Conservation (phyloP, 805 yeast species). For the Candida wancherniae region DNA sequence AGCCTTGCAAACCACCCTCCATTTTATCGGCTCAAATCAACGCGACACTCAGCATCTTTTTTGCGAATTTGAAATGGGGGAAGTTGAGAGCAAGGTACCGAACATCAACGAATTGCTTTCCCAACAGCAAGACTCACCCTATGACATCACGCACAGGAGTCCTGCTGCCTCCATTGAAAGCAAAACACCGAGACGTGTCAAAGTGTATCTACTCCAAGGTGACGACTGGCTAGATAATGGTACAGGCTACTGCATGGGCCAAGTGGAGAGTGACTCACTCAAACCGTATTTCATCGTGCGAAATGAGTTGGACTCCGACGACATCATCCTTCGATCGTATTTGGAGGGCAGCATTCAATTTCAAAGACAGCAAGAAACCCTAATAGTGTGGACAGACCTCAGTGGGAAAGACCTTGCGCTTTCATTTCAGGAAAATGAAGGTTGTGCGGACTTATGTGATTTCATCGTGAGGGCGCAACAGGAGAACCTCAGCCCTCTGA, state of each 20-base stretch:
- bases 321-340: slow-evolving; percentile 56
- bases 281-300: slow-evolving; percentile 65
- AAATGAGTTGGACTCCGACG: slow-evolving; percentile 59
- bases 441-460: slow-evolving; percentile 80
- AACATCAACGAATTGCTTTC: too few relatives aligned
- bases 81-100: too few relatives aligned
- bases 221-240: slow-evolving; percentile 91
- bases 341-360: slow-evolving; percentile 77
- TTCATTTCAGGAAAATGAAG: slow-evolving; percentile 87
- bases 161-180: slow-evolving; percentile 12
- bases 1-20: too few relatives aligned
- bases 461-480: slow-evolving; percentile 69
- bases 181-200: slow-evolving; percentile 67
- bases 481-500: slow-evolving; percentile 50
- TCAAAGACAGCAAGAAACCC: slow-evolving; percentile 90
- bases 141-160: too few relatives aligned
- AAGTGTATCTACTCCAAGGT: slow-evolving; percentile 77
- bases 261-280: slow-evolving; percentile 28
- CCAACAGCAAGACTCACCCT: too few relatives aligned
- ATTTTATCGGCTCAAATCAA: too few relatives aligned
- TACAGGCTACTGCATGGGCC: slow-evolving; percentile 85
- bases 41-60: too few relatives aligned
- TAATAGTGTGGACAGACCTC: slow-evolving; percentile 89
- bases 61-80: too few relatives aligned
- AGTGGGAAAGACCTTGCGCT: slow-evolving; percentile 75